Evolutionary conservation across 768 basidiomycete genomes (phyloP).

Genomic region (Saitozyma podzolica): DNA sequence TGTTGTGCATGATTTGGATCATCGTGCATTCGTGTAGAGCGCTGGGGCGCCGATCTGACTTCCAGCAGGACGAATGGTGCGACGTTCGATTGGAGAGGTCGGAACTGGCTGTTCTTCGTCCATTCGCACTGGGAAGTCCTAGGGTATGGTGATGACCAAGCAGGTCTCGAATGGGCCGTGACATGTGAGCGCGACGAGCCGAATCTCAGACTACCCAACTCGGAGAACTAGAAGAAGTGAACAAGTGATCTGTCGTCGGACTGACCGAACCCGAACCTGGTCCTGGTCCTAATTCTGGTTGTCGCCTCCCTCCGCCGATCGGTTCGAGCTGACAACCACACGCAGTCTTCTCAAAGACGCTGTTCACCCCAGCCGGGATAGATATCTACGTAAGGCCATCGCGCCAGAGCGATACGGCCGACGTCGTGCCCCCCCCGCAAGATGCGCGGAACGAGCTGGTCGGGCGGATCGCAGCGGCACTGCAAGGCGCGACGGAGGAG

Average conservation of each 20-base stretch:
- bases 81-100: conserved; percentile 55
- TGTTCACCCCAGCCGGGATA: conserved; percentile 57
- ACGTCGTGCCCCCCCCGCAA: background rate
- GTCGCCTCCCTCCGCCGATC: background rate
- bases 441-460: conserved; percentile 15
- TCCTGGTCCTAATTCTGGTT: background rate
- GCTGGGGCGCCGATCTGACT: background rate
- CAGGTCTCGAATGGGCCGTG: conserved; percentile 49
- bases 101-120: conserved; percentile 52
- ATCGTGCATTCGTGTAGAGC: background rate
- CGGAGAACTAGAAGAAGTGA: background rate
- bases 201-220: background rate
- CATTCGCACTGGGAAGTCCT: conserved; percentile 56
- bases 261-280: no score
- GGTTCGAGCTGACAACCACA: conserved; percentile 6
- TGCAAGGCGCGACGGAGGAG: conserved; percentile 15
- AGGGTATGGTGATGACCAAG: conserved; percentile 47
- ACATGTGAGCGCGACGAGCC: conserved; percentile 36
- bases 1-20: background rate
- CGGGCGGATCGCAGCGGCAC: conserved; percentile 20
- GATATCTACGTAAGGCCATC: conserved; percentile 54
- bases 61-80: conserved; percentile 38
- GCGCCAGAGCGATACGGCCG: background rate
- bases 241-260: background rate
- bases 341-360: conserved; percentile 56